Percentiles rank a stretch among this genome's conserved stretches.
Evolutionary conservation across 1,284 basidiomycete genomes (phyloP).

Genomic region (Xanthoconium separans): DNA sequence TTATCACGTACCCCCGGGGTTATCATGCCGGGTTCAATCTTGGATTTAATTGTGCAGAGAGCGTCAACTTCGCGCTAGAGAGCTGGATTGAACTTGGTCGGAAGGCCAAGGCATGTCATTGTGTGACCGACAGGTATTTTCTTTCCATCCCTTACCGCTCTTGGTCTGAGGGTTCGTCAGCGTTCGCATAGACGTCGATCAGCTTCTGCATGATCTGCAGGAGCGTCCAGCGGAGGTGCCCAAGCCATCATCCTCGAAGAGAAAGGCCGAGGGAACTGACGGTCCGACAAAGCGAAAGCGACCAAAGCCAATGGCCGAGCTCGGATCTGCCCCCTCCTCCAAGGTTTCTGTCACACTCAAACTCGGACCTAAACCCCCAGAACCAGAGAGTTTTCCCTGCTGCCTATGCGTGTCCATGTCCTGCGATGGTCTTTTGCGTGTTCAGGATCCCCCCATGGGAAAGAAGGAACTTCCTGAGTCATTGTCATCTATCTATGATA

Average conservation of each 20-base stretch:
- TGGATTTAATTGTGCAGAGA: constrained; percentile 97
- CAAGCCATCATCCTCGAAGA: constrained; percentile 33
- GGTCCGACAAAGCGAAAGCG: constrained; percentile 37
- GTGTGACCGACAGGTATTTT: constrained; percentile 75
- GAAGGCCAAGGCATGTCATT: constrained; percentile 80
- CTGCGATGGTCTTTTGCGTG: constrained; percentile 58
- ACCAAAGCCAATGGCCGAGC: constrained; percentile 17
- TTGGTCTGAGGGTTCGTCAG: constrained; percentile 41
- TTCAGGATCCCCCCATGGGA: constrained; percentile 64
- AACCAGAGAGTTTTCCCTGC: constrained; percentile 65
- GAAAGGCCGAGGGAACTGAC: constrained; percentile 35
- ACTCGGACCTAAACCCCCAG: constrained; percentile 57
- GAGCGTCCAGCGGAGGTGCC: constrained; percentile 53
- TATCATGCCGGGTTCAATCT: constrained; percentile 98
- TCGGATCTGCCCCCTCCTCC: constrained; percentile 13
- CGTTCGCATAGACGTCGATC: constrained; percentile 89
- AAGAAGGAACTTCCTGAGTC: constrained; percentile 48
- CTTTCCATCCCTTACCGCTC: not conserved
- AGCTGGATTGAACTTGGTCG: constrained; percentile 92
- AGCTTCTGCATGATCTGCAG: constrained; percentile 64
- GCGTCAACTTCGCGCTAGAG: constrained; percentile 96
- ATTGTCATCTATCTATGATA: constrained; percentile 28
- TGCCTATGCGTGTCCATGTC: constrained; percentile 75
- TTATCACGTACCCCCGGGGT: constrained; percentile 92
- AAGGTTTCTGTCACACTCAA: constrained; percentile 52